Base-by-base conservation (phyloP, 176 grass and related monocot species). In the Aegilops sharonensis region DNA sequence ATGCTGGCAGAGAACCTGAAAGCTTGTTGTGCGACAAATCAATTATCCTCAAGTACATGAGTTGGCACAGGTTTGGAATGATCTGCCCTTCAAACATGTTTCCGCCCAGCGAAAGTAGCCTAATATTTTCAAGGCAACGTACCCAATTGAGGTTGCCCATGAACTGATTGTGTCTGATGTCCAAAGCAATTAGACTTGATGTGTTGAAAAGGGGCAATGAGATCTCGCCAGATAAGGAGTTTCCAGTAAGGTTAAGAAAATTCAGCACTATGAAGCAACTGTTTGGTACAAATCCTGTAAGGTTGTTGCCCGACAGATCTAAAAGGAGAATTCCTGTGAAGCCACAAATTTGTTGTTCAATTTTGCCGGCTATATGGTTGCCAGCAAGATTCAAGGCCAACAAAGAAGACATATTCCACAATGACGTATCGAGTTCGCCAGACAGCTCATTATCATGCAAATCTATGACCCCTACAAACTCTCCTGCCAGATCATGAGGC, bases 271-370 rank as follows among this genome's bases (percentile, higher is more conserved):
- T 2, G 27, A 36, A 45, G 8, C 9, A 3, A 32, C 71, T 79
- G 25, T 29, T 75, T 54, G 89, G 89, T 73, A 74, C 11, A 23
- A 50, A 5, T 39, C 81, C 87, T 14, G 60, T 76, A 27, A 92
- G 42, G 0, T 63, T 72, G 18, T 92, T 92, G 45, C 57, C 0
- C 31, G 89, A 90, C 1, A 90, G 54, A 32, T 90, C 89, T 9
- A 90, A 29, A 5, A 78, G 1, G 0, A 0, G 0, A 9, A 90
- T 0, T 0, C 1, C 2, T 5, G 34, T 24, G 4, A 56, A 8
- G 11, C 29, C 84, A 14, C 85, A 91, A 21, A 84, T n/a, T 0
- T 25, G 9, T 12, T 27, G 77, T n/a, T 24, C 40, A 74, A 91
- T 75, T 39, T 70, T 13, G 1, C 84, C 70, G 0, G 62, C 47